Evolutionary conservation across 2,329 filamentous ascomycete species (phyloP).

Genomic region (Penicillium sp.): DNA sequence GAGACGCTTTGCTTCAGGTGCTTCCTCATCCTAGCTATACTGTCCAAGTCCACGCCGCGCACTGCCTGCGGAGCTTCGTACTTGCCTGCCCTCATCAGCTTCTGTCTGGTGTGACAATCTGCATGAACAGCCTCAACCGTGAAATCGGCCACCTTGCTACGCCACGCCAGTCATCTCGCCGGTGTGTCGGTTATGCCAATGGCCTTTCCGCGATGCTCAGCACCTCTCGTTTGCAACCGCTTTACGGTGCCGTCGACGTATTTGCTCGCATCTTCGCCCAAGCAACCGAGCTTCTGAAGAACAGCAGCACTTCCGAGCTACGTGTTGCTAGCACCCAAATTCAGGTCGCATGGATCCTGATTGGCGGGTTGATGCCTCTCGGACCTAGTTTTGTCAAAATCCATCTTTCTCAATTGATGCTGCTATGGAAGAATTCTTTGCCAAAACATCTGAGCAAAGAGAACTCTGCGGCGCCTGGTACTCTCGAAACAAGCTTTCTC

Average conservation of each 20-base stretch:
- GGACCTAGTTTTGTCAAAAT: conserved; percentile 99
- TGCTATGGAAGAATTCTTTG: conserved; percentile 96
- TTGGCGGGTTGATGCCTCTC: conserved; percentile 92
- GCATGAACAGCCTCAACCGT: conserved; percentile 89
- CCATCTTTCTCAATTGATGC: conserved; percentile 85
- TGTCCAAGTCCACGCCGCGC: conserved; percentile 85
- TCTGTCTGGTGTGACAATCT: conserved; percentile 85
- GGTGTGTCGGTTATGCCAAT: conserved; percentile 88
- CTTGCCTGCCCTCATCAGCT: conserved; percentile 90
- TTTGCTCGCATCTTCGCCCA: conserved; percentile 89
- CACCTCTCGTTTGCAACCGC: conserved; percentile 78
- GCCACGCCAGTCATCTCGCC: conserved; percentile 72
- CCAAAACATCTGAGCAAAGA: conserved; percentile 93
- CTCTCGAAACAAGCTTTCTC: conserved; percentile 86
- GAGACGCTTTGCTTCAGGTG: conserved; percentile 84
- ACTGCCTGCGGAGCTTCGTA: conserved; percentile 82
- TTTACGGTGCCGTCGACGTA: conserved; percentile 93
- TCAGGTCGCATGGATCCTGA: conserved; percentile 95
- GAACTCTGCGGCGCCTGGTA: conserved; percentile 76
- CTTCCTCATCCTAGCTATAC: conserved; percentile 94
- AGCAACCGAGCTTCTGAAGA: conserved; percentile 88
- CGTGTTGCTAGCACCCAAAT: conserved; percentile 91
- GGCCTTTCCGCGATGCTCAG: conserved; percentile 88
- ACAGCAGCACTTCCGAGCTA: conserved; percentile 84
- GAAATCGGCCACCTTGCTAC: conserved; percentile 76